phyloP scores from a whole-genome alignment of 495 filamentous ascomycete species.

The Lepraria neglecta region DNA sequence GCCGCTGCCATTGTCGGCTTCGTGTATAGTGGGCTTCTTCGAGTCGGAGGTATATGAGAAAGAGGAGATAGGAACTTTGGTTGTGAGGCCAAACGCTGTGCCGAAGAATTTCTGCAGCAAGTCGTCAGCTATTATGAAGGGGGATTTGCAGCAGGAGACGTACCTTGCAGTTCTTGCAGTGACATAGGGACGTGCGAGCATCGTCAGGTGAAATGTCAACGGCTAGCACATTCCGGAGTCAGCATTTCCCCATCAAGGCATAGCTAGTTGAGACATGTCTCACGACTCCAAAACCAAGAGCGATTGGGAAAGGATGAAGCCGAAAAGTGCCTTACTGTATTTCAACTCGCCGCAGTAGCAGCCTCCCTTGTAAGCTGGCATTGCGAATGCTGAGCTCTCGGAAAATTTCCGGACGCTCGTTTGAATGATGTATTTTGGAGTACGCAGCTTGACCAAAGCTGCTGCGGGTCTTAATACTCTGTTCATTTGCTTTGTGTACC shows the following conservation, averaged over 20 bases:
- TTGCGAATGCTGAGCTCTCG: constrained; percentile 4
- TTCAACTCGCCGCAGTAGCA: constrained; percentile 46
- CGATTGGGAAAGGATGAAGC: no score
- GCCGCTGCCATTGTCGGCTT: constrained; percentile 53
- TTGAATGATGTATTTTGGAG: not conserved
- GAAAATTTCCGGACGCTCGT: not conserved
- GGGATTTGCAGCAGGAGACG: not conserved
- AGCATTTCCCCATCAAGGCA: no score
- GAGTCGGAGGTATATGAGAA: constrained; percentile 35
- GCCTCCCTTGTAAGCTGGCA: constrained; percentile 37
- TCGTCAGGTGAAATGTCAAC: constrained; percentile 48
- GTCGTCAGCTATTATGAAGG: not conserved
- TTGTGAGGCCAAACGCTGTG: constrained; percentile 52
- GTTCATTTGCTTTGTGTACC: not conserved
- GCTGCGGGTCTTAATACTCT: not conserved
- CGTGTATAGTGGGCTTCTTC: constrained; percentile 44
- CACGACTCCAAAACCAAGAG: no score
- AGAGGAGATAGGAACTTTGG: constrained; percentile 50
- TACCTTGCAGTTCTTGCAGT: constrained; percentile 58
- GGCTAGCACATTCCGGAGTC: no score
- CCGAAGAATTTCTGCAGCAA: constrained; percentile 51
- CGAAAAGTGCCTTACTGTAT: no score
- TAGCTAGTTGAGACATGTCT: no score
- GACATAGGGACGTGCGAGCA: constrained; percentile 58
- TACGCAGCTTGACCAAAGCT: not conserved